Base-by-base conservation (phyloP, 257 asterid genomes). In the Nicotiana benthamiana region DNA sequence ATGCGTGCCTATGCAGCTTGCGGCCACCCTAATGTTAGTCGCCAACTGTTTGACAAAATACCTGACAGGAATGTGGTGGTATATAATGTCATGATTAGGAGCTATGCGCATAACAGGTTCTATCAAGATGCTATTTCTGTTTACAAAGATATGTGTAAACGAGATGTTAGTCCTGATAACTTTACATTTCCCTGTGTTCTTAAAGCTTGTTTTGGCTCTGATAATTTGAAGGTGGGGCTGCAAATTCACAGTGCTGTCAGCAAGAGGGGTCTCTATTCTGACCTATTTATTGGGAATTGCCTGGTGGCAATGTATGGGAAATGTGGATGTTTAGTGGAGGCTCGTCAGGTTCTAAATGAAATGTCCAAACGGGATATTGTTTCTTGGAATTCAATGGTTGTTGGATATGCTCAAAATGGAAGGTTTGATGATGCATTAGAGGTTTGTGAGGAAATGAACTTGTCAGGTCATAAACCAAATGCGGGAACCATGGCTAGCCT, bases 401-500 rank as follows among this genome's bases (percentile, higher is more conserved):
- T 88, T 3, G 94, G 93, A 26, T 91, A 85, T 83, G 91, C 98
- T 5, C 92, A 88, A 77, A 93, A 83, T 81, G 94, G 93, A 22
- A 80, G 83, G 74, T 91, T 95, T 79, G 90, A 95, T 77, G 91
- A 91, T 76, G 97, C 97, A 9, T 77, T 93, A 52, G 89, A 87
- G 63, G 91, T 91, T 30, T 93, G 99, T 75, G 88, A 83, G 81
- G 97, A 93, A 80, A 95, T 93, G 97, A 87, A 84, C 63, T 43
- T 83, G 3, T 81, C 83, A 76, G 91, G 91, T 13, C 13, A 90
- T 72, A 84, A 83, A 46, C 96, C 95, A 53, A 85, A 95, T 85
- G 87, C 92, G 1, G 97, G 97, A 80, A 92, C 97, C 51, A 91
- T 93, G 98, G 99, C 99, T 62, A 93, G 98, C 90, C 92, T 93